Percentiles rank a stretch among this genome's conserved stretches.
phyloP scores from a whole-genome alignment of 1,284 basidiomycete species.

The Trichosporon faecale region DNA sequence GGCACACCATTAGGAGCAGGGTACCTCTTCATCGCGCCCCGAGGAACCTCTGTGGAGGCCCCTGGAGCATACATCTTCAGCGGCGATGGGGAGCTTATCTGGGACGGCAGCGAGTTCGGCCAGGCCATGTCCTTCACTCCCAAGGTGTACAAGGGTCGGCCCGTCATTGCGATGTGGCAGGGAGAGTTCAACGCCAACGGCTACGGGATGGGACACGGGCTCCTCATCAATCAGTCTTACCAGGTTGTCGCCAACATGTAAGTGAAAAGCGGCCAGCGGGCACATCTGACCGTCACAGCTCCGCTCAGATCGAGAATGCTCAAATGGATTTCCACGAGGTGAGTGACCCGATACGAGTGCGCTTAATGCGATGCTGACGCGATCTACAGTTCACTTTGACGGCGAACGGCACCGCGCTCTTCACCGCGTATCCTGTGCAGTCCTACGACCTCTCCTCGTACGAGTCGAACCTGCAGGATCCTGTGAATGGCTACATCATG shows the following conservation, averaged over 20 bases:
- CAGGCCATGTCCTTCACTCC: conserved; percentile 34
- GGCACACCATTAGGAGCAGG: conserved; percentile 15
- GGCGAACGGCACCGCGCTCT: conserved; percentile 39
- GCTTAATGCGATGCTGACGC: background rate
- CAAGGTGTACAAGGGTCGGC: conserved; percentile 27
- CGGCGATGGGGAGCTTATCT: conserved; percentile 36
- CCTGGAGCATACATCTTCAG: conserved; percentile 31
- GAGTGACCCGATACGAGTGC: background rate
- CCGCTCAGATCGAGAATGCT: conserved; percentile 15
- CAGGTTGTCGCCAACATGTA: conserved; percentile 31
- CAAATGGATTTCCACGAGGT: conserved; percentile 35
- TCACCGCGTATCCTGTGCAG: conserved; percentile 33
- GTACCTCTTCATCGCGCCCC: conserved; percentile 34
- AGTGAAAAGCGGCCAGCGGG: conserved; percentile 7
- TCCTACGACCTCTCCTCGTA: conserved; percentile 28
- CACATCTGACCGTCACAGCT: background rate
- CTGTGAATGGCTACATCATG: conserved; percentile 34
- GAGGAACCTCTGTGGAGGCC: conserved; percentile 28
- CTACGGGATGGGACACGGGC: conserved; percentile 29
- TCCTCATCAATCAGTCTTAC: conserved; percentile 37
- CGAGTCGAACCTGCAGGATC: background rate
- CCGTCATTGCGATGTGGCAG: conserved; percentile 36
- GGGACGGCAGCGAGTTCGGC: conserved; percentile 32
- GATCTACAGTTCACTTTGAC: conserved; percentile 37
- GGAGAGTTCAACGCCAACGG: conserved; percentile 32